Evolutionary conservation across 2,329 filamentous ascomycete genomes (phyloP).

Genomic region (Chaetomiaceae sp.): DNA sequence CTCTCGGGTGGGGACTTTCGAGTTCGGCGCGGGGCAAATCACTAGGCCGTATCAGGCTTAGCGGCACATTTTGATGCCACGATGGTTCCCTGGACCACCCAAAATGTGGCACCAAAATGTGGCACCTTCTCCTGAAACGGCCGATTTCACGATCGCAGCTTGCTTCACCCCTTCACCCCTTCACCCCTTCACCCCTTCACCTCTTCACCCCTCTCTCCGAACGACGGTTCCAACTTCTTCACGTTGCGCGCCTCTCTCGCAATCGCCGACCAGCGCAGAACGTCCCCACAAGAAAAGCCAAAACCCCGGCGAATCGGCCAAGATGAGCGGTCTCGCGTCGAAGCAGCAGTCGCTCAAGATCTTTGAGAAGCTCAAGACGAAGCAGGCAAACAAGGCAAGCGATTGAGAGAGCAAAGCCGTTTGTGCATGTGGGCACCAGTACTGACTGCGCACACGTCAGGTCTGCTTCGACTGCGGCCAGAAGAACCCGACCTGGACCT

Average conservation of each 20-base stretch:
- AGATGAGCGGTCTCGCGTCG: conserved; percentile 66
- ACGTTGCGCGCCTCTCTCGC: too few relatives aligned
- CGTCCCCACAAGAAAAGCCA: neutral
- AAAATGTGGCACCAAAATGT: conserved; percentile 27
- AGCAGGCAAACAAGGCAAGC: conserved; percentile 85
- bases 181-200: neutral
- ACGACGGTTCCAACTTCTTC: too few relatives aligned
- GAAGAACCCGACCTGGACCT: conserved; percentile 98
- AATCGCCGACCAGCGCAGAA: neutral
- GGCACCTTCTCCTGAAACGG: conserved; percentile 32
- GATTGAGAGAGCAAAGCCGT: neutral
- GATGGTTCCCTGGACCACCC: conserved; percentile 23
- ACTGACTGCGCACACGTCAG: conserved; percentile 41
- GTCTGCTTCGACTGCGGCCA: conserved; percentile 97
- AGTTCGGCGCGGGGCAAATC: conserved; percentile 18
- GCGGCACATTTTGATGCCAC: conserved; percentile 32
- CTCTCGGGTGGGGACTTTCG: conserved; percentile 32
- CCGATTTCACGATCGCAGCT: conserved; percentile 13
- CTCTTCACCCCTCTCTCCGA: too few relatives aligned
- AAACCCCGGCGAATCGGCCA: conserved; percentile 32
- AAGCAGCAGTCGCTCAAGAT: conserved; percentile 96
- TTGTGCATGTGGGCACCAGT: conserved; percentile 6
- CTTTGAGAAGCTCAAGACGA: conserved; percentile 94
- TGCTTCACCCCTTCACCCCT: neutral
- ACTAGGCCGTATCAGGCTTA: conserved; percentile 32